Evolutionary conservation across 371 early-diverging fungal species (phyloP).

Genomic region (Zychaea mexicana): DNA sequence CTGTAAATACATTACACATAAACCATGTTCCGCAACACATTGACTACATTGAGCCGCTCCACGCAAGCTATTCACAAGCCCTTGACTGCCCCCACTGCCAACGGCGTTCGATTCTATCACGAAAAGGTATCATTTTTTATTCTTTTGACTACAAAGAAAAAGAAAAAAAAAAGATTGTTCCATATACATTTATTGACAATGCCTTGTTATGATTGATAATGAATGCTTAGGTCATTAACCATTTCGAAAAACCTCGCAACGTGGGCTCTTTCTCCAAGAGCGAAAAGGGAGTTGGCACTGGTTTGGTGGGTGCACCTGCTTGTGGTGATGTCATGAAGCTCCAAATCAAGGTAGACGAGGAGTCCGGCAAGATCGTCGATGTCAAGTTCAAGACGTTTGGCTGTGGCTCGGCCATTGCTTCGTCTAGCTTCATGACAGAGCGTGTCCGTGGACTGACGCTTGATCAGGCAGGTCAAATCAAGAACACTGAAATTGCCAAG

Average conservation of each 20-base stretch:
- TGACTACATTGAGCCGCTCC: conserved; percentile 17
- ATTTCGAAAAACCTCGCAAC: conserved; percentile 95
- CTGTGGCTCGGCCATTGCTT: conserved; percentile 98
- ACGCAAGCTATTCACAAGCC: conserved; percentile 20
- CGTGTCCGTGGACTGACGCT: conserved; percentile 93
- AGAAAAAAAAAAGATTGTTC: neutral
- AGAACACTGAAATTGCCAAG: conserved; percentile 97
- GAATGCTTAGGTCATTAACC: conserved; percentile 86
- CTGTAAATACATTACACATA: too few species aligned
- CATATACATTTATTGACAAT: neutral
- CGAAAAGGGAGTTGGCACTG: conserved; percentile 92
- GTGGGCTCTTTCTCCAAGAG: conserved; percentile 93
- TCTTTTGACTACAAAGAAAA: neutral
- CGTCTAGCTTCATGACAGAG: conserved; percentile 92
- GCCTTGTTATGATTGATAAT: neutral
- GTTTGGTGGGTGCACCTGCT: conserved; percentile 99
- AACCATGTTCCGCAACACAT: conserved; percentile 22
- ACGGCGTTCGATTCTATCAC: conserved; percentile 20
- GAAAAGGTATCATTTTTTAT: conserved; percentile 16
- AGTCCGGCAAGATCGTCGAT: conserved; percentile 88
- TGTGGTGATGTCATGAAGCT: conserved; percentile 99
- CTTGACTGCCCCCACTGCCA: conserved; percentile 8
- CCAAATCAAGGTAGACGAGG: conserved; percentile 95
- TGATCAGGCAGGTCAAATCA: conserved; percentile 88
- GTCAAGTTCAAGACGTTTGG: conserved; percentile 99